A percentile compares a stretch with the other conserved stretches of the same genome.
Conservation (phyloP, 371 early-diverging fungal species). For the Mortierella sp. region DNA sequence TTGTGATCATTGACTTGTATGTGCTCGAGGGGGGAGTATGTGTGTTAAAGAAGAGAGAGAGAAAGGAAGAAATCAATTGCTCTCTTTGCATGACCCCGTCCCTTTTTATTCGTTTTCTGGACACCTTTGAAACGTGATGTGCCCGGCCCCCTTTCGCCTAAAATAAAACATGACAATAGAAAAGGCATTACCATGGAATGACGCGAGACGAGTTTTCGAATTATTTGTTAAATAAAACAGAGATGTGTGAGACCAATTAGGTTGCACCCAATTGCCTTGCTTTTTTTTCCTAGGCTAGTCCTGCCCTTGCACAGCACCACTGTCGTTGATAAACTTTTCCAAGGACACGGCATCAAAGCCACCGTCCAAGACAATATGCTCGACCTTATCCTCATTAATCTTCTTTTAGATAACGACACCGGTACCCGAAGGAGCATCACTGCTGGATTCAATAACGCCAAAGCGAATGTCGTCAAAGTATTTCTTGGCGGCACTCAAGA, state of each 20-base stretch:
- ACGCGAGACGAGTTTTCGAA: no score
- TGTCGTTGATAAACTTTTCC: conserved; percentile 74
- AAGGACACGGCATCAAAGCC: conserved; percentile 67
- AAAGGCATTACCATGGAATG: not conserved
- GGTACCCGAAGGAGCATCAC: conserved; percentile 68
- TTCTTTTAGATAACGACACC: conserved; percentile 87
- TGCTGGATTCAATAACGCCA: conserved; percentile 74
- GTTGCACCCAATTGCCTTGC: no score
- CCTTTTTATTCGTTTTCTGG: no score
- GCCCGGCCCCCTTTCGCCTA: conserved; percentile 5
- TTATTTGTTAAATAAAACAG: no score
- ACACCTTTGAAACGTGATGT: no score
- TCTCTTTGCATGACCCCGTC: not conserved
- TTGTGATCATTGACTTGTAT: conserved; percentile 1
- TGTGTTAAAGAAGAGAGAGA: not conserved
- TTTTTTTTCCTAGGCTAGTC: no score
- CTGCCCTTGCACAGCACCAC: no score
- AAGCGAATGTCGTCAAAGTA: conserved; percentile 88
- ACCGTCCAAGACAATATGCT: conserved; percentile 70
- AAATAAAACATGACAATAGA: not conserved
- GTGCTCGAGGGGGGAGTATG: not conserved
- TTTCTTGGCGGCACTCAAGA: conserved; percentile 76
- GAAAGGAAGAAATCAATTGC: not conserved
- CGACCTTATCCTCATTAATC: conserved; percentile 91
- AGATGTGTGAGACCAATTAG: no score